Conservation (phyloP, 164 flowering plant species). For the Nelumbo lutea region DNA sequence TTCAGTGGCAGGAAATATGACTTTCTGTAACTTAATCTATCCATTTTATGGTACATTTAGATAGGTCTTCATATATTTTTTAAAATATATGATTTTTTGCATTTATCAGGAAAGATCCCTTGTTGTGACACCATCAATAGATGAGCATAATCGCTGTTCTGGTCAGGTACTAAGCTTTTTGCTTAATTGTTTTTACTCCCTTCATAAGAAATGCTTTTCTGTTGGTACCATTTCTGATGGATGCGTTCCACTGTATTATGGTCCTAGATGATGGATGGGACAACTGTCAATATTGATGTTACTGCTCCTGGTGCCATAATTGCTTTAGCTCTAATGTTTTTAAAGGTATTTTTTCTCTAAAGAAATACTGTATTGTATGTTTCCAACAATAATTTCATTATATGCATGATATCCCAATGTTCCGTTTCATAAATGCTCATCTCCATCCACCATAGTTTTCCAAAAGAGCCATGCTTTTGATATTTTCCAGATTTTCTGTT, state of each 20-base stretch:
- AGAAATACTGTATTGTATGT: not conserved
- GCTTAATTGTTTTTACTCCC: not conserved
- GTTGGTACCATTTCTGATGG: not conserved
- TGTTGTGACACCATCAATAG: conserved; percentile 25
- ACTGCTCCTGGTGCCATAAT: conserved; percentile 98
- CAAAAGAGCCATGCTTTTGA: not conserved
- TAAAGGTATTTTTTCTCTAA: conserved; percentile 52
- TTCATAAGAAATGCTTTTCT: not conserved
- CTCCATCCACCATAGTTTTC: not conserved
- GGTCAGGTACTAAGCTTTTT: conserved; percentile 49
- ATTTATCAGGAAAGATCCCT: conserved; percentile 48
- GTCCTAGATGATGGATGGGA: conserved; percentile 68
- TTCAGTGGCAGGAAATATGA: not conserved
- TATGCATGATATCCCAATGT: not conserved
- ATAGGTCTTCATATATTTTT: not conserved
- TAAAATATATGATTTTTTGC: conserved; percentile 5
- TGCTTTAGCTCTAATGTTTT: conserved; percentile 78
- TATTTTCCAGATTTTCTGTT: not conserved
- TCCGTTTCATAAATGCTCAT: not conserved
- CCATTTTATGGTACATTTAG: not conserved
- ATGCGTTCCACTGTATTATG: not conserved
- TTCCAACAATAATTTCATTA: too few relatives aligned
- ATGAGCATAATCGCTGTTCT: conserved; percentile 48
- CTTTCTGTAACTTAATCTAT: not conserved
- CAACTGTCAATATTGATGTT: conserved; percentile 76